Evolutionary conservation across 306 rosid species (phyloP), one percentile per base, ranked within the genome.

Genomic region (Mucuna pruriens): DNA sequence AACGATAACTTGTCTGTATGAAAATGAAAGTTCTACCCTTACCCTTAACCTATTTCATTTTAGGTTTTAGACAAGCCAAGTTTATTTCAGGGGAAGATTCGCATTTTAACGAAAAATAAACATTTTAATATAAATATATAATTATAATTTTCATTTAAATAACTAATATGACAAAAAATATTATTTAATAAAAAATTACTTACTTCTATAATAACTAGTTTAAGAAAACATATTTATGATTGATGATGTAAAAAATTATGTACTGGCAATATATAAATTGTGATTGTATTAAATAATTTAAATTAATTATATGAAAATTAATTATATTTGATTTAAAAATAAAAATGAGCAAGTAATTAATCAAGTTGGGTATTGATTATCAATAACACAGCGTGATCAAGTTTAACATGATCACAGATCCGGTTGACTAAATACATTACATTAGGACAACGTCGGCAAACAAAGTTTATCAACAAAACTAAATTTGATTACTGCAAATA

Each of bases 1-100:
- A 79, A 36, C 73, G 80, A 78, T 66, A 45, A 36, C 31, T 83
- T 79, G 72, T 78, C 80, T 13, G 4, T 12, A 0, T 40, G 40
- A 62, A 73, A 84, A 7, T 13, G 87, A 84, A 26, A 72, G 15
- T 17, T 34, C 26, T 23, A 52, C 6, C n/a, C n/a, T n/a, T n/a
- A n/a, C n/a, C 4, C 5, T 9, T 19, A 46, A 48, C 45, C 46
- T n/a, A 11, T 13, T 77, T 63, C 40, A 48, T 61, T 75, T 42
- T 38, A 44, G 51, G 40, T 40, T 15, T 23, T 6, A 38, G 3
- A 29, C 31, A 3, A 29, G 31, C 31, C 31, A 29, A 29, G 31
- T 29, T 29, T 29, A 29, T 29, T 49, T 17, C n/a, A 1, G 1
- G 4, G 51, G n/a, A 4, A 45, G 13, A 45, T 45, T 45, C 51